Evolutionary conservation across 202 grass and related monocot genomes (phyloP).

Genomic region (Setaria italica): DNA sequence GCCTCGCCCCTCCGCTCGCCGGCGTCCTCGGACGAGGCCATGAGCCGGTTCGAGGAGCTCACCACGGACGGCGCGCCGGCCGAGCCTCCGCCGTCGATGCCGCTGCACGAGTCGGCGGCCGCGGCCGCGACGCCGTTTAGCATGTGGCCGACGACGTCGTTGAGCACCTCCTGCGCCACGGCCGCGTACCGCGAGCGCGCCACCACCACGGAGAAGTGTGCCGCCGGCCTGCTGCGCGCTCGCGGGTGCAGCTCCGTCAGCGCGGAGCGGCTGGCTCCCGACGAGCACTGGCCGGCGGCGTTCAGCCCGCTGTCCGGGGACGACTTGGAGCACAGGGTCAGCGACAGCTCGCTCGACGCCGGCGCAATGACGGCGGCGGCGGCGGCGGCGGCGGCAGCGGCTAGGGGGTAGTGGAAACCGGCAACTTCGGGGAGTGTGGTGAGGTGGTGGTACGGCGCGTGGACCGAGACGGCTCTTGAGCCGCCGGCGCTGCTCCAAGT

Average conservation of each 20-base stretch:
- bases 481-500: constrained; percentile 32
- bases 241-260: constrained; percentile 35
- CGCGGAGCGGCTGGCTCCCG: constrained; percentile 66
- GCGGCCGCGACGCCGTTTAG: constrained; percentile 42
- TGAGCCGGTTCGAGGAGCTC: constrained; percentile 41
- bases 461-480: neutral
- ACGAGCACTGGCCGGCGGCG: constrained; percentile 47
- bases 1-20: constrained; percentile 3
- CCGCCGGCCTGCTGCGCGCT: constrained; percentile 20
- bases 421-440: neutral
- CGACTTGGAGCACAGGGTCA: constrained; percentile 59
- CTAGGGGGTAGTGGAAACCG: constrained; percentile 17
- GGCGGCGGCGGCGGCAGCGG: neutral
- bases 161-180: constrained; percentile 56
- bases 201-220: constrained; percentile 46
- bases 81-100: constrained; percentile 27
- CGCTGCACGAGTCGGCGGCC: constrained; percentile 30
- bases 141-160: constrained; percentile 51
- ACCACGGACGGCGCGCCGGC: constrained; percentile 29
- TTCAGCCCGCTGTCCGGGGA: constrained; percentile 36
- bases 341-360: constrained; percentile 61
- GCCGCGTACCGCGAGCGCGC: constrained; percentile 56
- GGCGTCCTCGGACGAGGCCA: constrained; percentile 22
- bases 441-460: constrained; percentile 13
- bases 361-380: neutral